A percentile compares a stretch with the other conserved stretches of the same genome.
phyloP scores from a whole-genome alignment of 2,329 filamentous ascomycete genomes.

The Diaporthe sp. region DNA sequence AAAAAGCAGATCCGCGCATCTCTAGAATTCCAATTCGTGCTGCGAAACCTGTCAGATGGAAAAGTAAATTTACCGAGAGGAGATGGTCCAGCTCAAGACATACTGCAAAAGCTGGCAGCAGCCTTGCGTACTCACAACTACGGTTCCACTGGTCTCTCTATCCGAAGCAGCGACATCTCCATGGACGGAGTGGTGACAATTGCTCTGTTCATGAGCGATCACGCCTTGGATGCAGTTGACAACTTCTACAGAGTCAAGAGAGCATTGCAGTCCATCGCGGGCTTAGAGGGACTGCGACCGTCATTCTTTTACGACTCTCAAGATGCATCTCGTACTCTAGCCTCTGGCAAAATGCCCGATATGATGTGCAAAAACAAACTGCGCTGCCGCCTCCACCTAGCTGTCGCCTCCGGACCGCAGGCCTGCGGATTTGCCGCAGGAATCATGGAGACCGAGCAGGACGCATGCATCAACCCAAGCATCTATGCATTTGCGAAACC shows the following conservation, averaged over 20 bases:
- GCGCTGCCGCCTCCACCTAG: background rate
- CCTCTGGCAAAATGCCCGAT: background rate
- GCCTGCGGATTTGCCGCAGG: background rate
- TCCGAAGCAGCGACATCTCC: background rate
- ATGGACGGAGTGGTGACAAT: background rate
- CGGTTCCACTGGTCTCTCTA: background rate
- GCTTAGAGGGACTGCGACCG: background rate
- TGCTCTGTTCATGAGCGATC: background rate
- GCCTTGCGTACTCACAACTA: background rate
- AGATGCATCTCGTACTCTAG: background rate
- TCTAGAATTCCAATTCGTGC: slow-evolving; percentile 4
- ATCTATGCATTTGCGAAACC: background rate
- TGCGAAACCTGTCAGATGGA: background rate
- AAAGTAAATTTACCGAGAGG: background rate
- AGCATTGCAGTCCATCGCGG: background rate
- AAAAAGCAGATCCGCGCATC: background rate
- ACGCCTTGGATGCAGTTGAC: background rate
- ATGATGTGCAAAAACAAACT: background rate
- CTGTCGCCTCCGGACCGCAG: background rate
- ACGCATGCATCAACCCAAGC: background rate
- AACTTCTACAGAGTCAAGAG: background rate
- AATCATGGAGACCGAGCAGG: background rate
- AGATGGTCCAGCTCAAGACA: background rate
- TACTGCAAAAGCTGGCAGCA: background rate
- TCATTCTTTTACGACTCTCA: background rate